Conservation (phyloP, 176 grass and related monocot species). For the Oryza punctata region DNA sequence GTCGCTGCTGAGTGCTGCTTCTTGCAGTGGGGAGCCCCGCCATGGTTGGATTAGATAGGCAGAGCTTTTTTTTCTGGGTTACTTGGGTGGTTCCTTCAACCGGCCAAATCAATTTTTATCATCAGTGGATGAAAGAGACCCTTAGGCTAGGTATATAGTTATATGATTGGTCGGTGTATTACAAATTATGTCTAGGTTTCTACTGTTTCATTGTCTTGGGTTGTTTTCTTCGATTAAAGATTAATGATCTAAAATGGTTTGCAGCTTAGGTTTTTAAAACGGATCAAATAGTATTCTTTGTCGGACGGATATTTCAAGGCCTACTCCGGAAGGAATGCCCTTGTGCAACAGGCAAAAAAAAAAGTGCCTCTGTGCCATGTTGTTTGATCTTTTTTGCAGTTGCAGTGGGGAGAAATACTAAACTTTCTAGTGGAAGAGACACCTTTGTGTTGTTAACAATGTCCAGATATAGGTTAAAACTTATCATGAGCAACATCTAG, state of each 20-base stretch:
- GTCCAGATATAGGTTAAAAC: constrained; percentile 48
- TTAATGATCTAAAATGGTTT: constrained; percentile 67
- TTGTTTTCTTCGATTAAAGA: constrained; percentile 34
- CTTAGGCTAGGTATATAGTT: not conserved
- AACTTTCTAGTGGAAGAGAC: constrained; percentile 34
- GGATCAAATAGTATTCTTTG: constrained; percentile 55
- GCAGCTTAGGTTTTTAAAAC: constrained; percentile 63
- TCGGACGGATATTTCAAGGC: constrained; percentile 46
- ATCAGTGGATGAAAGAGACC: not conserved
- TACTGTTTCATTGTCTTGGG: constrained; percentile 1
- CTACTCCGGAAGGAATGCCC: constrained; percentile 44
- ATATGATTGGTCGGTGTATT: not conserved
- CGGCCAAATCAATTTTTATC: not conserved
- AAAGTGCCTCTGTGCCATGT: constrained; percentile 32
- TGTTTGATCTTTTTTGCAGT: constrained; percentile 60
- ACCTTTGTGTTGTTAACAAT: not conserved
- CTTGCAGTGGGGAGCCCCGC: not conserved
- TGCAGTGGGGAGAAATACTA: constrained; percentile 51
- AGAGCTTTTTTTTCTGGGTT: not conserved
- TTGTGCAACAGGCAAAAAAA: constrained; percentile 51
- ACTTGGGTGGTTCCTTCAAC: not conserved
- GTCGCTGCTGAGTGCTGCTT: not conserved
- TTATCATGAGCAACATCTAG: constrained; percentile 17
- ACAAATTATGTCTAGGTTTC: constrained; percentile 3
- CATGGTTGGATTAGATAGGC: not conserved